Conservation (phyloP, 192 early-diverging fungal genomes). For the Chytriomyces sp. region DNA sequence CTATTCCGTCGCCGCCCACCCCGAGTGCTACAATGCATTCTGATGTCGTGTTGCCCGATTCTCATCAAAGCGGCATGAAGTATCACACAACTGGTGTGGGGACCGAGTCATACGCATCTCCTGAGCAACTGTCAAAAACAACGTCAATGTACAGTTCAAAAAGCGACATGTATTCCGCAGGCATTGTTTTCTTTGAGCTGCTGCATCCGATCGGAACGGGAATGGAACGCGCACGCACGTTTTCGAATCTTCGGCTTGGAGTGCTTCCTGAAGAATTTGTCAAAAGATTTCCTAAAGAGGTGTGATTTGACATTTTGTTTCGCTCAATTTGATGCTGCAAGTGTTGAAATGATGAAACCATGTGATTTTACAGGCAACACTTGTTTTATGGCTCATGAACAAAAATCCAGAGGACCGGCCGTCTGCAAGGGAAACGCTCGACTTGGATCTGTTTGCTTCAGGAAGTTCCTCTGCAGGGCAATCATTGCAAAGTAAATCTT, state of each 20-base stretch:
- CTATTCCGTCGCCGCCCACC: neutral
- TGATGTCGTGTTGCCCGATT: no score
- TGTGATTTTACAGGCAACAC: slow-evolving; percentile 61
- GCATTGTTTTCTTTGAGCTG: slow-evolving; percentile 96
- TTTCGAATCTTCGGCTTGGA: slow-evolving; percentile 68
- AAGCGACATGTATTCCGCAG: slow-evolving; percentile 92
- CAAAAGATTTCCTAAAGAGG: slow-evolving; percentile 71
- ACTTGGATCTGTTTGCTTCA: slow-evolving; percentile 31
- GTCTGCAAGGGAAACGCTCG: slow-evolving; percentile 69
- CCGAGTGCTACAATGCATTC: neutral
- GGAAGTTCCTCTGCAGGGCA: no score
- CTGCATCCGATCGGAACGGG: slow-evolving; percentile 84
- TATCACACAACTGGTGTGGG: slow-evolving; percentile 69
- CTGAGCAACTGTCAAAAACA: slow-evolving; percentile 71
- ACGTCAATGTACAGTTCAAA: slow-evolving; percentile 44
- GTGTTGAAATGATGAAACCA: slow-evolving; percentile 6
- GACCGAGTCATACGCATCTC: slow-evolving; percentile 83
- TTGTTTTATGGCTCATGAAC: slow-evolving; percentile 85
- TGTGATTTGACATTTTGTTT: slow-evolving; percentile 36
- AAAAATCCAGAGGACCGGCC: slow-evolving; percentile 74
- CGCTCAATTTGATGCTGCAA: neutral
- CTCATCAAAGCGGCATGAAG: neutral
- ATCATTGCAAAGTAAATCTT: no score
- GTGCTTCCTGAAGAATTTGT: slow-evolving; percentile 76
- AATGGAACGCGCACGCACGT: slow-evolving; percentile 84